phyloP scores from a whole-genome alignment of 129 eudicot genomes.

The Flaveria sonorensis region DNA sequence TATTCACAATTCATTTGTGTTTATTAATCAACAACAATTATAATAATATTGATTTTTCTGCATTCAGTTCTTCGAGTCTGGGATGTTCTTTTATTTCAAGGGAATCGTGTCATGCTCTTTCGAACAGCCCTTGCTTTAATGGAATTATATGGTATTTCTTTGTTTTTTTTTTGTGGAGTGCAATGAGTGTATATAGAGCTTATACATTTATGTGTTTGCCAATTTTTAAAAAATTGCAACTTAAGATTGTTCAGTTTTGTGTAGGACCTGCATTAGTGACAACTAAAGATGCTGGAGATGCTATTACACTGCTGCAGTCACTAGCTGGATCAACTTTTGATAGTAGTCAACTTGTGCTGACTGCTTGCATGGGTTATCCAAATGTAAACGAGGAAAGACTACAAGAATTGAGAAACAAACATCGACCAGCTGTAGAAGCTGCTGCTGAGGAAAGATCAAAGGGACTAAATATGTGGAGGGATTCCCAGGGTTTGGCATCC shows the following conservation, averaged over 20 bases:
- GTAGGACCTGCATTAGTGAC: constrained; percentile 99
- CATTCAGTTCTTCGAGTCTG: constrained; percentile 90
- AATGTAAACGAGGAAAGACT: constrained; percentile 77
- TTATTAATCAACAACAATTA: constrained; percentile 8
- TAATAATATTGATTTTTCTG: constrained; percentile 16
- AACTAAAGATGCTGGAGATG: constrained; percentile 99
- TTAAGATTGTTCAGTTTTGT: constrained; percentile 39
- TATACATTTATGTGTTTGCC: not conserved
- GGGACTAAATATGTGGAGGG: constrained; percentile 61
- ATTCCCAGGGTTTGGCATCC: constrained; percentile 74
- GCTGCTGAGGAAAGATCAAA: constrained; percentile 74
- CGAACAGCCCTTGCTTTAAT: constrained; percentile 90
- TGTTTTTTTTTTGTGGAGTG: constrained; percentile 17
- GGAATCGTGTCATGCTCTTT: constrained; percentile 95
- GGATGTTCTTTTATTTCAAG: constrained; percentile 95
- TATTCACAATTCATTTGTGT: constrained; percentile 25
- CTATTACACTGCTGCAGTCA: constrained; percentile 88
- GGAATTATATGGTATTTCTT: constrained; percentile 84
- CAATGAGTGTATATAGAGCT: not conserved
- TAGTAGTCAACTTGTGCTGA: constrained; percentile 97
- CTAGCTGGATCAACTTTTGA: constrained; percentile 96
- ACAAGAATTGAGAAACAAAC: constrained; percentile 71
- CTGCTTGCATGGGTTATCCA: constrained; percentile 97
- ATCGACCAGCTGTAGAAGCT: constrained; percentile 81
- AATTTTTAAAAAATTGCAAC: constrained; percentile 25